Evolutionary conservation across 1,284 basidiomycete species (phyloP), one percentile per base, ranked within the genome.

Genomic region (Tetrapyrgos nigripes): DNA sequence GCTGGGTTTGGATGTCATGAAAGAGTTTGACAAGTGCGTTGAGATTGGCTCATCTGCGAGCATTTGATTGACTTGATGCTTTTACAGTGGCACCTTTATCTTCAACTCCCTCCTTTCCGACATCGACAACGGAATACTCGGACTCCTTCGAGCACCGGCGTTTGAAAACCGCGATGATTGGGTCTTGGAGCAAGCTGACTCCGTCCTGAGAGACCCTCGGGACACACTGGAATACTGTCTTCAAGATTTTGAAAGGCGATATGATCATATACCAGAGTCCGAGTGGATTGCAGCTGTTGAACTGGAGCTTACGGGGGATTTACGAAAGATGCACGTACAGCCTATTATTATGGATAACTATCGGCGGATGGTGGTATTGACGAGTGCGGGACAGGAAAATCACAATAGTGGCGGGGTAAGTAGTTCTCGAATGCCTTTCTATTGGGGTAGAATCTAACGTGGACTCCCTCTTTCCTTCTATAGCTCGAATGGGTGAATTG

Each of bases 341-440:
- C 87, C 85, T 10, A 69, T 64, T 27, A 75, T 90, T 29, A 85
- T 88, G 80, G 72, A 78, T 50, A 64, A 76, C 23, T 85, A 86
- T 64, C 79, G 89, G 27, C 81, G 89, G 35, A 91, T 82, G 69
- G 83, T 89, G 11, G 76, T 88, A 2, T 70, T 91, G 50, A 76
- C 70, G 60, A n/a, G 37, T 8, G 8, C 37, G 37, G 17, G 8
- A 17, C 76, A 76, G 21, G 65, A 70, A 33, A 31, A 28, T 4
- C 31, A 31, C 19, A 29, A 26, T 43, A 13, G 31, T 24, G 43
- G 45, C 17, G 50, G 56, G 43, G 56, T 58, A 43, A 48, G 56
- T 53, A 23, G 27, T 19, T 3, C 4, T 45, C 28, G 3, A 23
- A 19, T 10, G 28, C 19, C 3, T 23, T 43, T 43, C 24, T 29